Base-by-base conservation (phyloP, 805 yeast genomes). In the Wickerhamomyces sydowiorum region DNA sequence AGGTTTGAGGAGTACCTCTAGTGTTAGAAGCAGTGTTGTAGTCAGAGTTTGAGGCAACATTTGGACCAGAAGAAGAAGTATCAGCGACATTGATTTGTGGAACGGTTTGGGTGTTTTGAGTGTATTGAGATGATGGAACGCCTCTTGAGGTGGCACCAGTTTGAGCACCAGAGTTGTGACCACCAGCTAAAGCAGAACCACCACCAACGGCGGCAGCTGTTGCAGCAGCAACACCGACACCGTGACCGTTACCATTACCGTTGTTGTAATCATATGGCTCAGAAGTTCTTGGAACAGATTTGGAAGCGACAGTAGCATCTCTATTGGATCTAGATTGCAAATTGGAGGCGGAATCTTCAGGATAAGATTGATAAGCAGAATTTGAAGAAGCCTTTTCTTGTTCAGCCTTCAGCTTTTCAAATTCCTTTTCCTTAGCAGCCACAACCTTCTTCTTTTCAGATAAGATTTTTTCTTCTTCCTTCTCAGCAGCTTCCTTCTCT, bases 251-350 rank as follows among this genome's bases (percentile, higher is more conserved):
- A 32, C 35, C 35, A 7, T 19, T 10, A 20, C 5, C 23, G 3
- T 17, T 20, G 13, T 30, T 18, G 4, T 20, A 9, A 30, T 13
- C 20, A 18, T 18, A 17, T 7, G 33, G 33, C 17, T 6, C 33
- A 18, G 33, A 17, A 7, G 53, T 48, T n/a, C 23, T 30, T 14
- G 54, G 54, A 27, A 48, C 46, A 23, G 39, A 23, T 40, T 53
- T 51, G 30, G 57, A 52, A 27, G 54, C 57, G 23, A 39, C 36
- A 8, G 54, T 47, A 7, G 52, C 44, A 6, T 28, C 14, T 21
- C 14, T 21, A 32, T n/a, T 12, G 34, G 33, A 18, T 20, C 48
- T 45, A 12, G 44, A 19, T 30, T 44, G 46, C 7, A 40, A 15
- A 3, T 20, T 31, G 7, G 46, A 27, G 7, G 45, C 32, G 2